Percentiles rank a stretch among this genome's conserved stretches.
phyloP scores from a whole-genome alignment of 106 monocot genomes.

The Platanthera guangdongensis region DNA sequence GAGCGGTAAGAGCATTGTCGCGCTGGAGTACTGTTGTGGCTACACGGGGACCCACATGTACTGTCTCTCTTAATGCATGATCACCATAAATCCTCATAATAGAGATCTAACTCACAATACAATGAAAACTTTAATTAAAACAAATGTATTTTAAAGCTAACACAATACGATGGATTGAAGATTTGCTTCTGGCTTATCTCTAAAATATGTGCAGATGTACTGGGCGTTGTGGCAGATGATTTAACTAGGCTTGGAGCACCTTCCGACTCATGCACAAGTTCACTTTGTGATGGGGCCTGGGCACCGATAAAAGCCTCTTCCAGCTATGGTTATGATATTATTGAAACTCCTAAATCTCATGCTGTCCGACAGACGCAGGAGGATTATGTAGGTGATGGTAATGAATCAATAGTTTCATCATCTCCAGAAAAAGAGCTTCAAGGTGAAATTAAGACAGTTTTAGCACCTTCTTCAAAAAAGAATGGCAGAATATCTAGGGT shows the following conservation, averaged over 20 bases:
- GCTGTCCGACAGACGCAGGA: neutral
- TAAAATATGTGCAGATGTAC: slow-evolving; percentile 1
- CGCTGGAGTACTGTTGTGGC: no score
- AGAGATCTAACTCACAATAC: no score
- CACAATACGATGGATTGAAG: no score
- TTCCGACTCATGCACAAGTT: neutral
- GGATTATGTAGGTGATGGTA: slow-evolving; percentile 9
- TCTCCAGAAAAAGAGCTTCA: slow-evolving; percentile 8
- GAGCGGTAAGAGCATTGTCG: no score
- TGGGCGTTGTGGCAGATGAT: neutral
- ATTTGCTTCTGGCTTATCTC: no score
- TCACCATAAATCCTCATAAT: no score
- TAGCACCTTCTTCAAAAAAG: slow-evolving; percentile 18
- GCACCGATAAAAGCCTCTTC: neutral
- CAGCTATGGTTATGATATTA: neutral
- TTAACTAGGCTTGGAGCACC: neutral
- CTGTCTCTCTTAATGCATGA: no score
- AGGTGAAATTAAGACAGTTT: slow-evolving; percentile 14
- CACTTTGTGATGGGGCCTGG: neutral
- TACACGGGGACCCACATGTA: no score
- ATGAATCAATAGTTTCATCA: neutral
- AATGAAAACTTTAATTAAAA: no score
- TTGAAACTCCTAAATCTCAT: neutral
- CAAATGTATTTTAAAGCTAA: no score
- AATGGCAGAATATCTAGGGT: slow-evolving; percentile 45